phyloP scores from a whole-genome alignment of 2,329 filamentous ascomycete genomes.

The Colletotrichum cordylinicola region DNA sequence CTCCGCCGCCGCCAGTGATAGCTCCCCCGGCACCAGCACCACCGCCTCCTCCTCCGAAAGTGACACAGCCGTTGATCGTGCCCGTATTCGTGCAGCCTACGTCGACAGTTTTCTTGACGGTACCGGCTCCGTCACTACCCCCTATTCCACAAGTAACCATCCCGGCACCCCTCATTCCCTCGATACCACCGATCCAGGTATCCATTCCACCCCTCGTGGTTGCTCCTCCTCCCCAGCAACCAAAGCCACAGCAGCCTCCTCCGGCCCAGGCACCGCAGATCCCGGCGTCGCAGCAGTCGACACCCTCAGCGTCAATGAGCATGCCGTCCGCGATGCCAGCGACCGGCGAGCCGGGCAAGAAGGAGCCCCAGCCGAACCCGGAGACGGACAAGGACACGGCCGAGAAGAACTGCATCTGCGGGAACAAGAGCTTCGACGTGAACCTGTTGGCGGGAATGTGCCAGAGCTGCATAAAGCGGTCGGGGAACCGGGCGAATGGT shows the following conservation, averaged over 20 bases:
- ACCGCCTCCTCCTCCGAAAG: not conserved
- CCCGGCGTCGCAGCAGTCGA: not conserved
- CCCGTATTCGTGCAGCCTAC: not conserved
- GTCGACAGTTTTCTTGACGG: not conserved
- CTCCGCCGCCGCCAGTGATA: not conserved
- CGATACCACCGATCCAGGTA: not conserved
- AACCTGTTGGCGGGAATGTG: constrained; percentile 41
- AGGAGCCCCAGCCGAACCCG: constrained; percentile 18
- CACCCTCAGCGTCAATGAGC: not conserved
- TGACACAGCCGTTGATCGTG: not conserved
- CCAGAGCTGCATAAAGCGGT: constrained; percentile 40
- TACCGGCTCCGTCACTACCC: not conserved
- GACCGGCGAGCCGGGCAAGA: constrained; percentile 18
- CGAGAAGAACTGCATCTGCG: constrained; percentile 42
- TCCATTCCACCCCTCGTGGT: not conserved
- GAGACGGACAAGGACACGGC: constrained; percentile 24
- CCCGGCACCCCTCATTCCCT: not conserved
- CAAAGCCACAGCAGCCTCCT: not conserved
- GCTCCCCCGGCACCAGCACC: not conserved
- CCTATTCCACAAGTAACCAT: not conserved
- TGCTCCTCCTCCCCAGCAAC: not conserved
- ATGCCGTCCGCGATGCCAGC: not conserved
- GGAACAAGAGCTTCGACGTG: constrained; percentile 46
- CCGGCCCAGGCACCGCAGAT: not conserved
- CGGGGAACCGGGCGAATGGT: constrained; percentile 36